A percentile compares a stretch with the other conserved stretches of the same genome.
These are phyloP conservation scores for Rhodosporidiobolus odoratus DNA, from an alignment of 768 basidiomycete genomes.

Conservation along the genomic window DNA sequence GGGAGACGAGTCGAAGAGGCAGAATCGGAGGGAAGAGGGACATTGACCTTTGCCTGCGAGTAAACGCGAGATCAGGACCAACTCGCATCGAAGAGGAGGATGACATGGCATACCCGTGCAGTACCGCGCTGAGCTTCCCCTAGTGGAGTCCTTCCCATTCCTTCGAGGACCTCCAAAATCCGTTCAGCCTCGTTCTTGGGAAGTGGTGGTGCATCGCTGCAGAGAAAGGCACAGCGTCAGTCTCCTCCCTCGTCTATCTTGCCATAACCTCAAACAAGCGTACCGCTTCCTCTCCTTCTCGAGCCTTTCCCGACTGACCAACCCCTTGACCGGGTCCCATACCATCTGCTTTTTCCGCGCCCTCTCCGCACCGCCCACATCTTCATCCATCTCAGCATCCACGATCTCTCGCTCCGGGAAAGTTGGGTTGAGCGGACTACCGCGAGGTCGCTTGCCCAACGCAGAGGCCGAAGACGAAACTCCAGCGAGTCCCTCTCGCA, in stretches of 20 bases:
- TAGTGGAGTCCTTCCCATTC: conserved; percentile 34
- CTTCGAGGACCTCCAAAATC: conserved; percentile 39
- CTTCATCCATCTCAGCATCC: not conserved
- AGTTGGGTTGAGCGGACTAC: conserved; percentile 11
- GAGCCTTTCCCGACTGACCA: conserved; percentile 32
- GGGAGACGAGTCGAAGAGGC: conserved; percentile 1
- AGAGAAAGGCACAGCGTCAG: not conserved
- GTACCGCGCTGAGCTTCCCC: conserved; percentile 33
- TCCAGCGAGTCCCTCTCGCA: conserved; percentile 25
- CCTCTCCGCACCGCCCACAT: conserved; percentile 6
- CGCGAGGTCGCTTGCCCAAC: conserved; percentile 9
- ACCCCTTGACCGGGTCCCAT: conserved; percentile 32
- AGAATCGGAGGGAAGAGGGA: conserved; percentile 5
- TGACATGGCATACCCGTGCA: not conserved
- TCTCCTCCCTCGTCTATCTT: not conserved
- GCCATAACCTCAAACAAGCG: not conserved
- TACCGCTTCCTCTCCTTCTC: conserved; percentile 22
- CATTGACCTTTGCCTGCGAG: conserved; percentile 24
- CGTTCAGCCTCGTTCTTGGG: conserved; percentile 39
- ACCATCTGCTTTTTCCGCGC: conserved; percentile 38
- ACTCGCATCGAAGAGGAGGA: not conserved
- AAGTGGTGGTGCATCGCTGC: conserved; percentile 23
- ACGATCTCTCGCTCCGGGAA: not conserved
- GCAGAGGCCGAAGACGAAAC: not conserved
- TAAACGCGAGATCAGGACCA: not conserved